These are phyloP conservation scores for Microcyclospora pomicola DNA, from an alignment of 2,329 filamentous ascomycete genomes.

Conservation along the genomic window DNA sequence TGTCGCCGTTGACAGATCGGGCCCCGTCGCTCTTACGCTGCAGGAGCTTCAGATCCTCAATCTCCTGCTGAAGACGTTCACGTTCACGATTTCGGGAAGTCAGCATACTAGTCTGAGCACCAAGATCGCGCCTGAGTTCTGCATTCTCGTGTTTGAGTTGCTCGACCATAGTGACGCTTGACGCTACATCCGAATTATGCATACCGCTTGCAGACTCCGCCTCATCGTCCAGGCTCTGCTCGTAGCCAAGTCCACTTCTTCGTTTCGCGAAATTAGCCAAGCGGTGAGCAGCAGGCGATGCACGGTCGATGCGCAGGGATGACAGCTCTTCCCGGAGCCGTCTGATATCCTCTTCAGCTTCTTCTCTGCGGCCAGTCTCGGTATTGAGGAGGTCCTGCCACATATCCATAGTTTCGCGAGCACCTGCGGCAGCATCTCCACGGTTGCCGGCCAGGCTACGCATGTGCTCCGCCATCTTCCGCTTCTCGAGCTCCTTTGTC, in stretches of 20 bases:
- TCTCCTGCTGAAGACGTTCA: slow-evolving; percentile 88
- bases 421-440: slow-evolving; percentile 15
- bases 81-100: slow-evolving; percentile 93
- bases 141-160: slow-evolving; percentile 84
- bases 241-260: slow-evolving; percentile 22
- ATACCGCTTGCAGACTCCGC: slow-evolving; percentile 25
- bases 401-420: slow-evolving; percentile 51
- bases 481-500: slow-evolving; percentile 69
- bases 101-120: slow-evolving; percentile 93
- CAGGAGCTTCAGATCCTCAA: slow-evolving; percentile 86
- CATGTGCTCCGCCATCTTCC: slow-evolving; percentile 71
- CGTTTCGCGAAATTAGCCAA: slow-evolving; percentile 22
- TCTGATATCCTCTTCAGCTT: slow-evolving; percentile 79
- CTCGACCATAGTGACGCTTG: slow-evolving; percentile 41
- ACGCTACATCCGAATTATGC: slow-evolving; percentile 16
- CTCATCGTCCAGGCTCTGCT: slow-evolving; percentile 21
- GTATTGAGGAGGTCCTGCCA: slow-evolving; percentile 92
- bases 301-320: slow-evolving; percentile 29
- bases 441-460: slow-evolving; percentile 37
- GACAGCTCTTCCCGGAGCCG: slow-evolving; percentile 73
- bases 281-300: slow-evolving; percentile 24
- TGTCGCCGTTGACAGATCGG: slow-evolving; percentile 59
- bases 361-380: slow-evolving; percentile 76
- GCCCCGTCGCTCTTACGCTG: slow-evolving; percentile 56
- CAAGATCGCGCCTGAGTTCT: slow-evolving; percentile 79